Evolutionary conservation across 805 yeast species (phyloP).

Genomic region (Limtongia smithiae): DNA sequence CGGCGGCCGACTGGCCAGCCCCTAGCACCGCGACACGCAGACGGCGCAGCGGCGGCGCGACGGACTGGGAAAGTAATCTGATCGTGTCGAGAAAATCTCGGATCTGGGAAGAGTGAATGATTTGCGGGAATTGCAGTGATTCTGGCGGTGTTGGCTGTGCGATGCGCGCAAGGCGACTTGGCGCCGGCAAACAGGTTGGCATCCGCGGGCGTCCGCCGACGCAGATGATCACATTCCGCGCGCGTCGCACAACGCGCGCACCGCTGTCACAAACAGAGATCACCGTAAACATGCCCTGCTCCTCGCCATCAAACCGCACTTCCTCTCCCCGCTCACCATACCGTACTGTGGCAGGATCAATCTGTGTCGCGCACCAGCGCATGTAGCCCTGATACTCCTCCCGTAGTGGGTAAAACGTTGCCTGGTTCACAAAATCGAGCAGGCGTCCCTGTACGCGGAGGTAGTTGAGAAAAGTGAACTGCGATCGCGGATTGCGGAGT

Average conservation of each 20-base stretch:
- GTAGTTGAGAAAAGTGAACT: conserved; percentile 32
- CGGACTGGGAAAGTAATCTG: background rate
- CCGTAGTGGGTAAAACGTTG: conserved; percentile 32
- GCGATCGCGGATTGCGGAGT: conserved; percentile 30
- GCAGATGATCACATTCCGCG: conserved; percentile 27
- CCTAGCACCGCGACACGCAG: conserved; percentile 30
- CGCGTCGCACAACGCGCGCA: background rate
- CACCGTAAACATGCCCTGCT: background rate
- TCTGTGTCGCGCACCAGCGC: conserved; percentile 32
- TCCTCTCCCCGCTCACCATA: conserved; percentile 22
- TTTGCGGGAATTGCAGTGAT: background rate
- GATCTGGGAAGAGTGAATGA: conserved; percentile 28
- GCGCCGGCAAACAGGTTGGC: conserved; percentile 21
- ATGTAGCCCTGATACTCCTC: conserved; percentile 32
- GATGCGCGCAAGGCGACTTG: too few species aligned
- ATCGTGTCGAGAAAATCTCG: conserved; percentile 12
- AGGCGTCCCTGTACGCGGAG: conserved; percentile 26
- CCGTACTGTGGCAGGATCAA: conserved; percentile 13
- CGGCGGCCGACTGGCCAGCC: conserved; percentile 34
- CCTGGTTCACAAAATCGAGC: conserved; percentile 27
- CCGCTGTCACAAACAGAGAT: background rate
- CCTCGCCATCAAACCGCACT: background rate
- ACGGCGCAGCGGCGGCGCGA: background rate
- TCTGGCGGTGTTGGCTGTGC: too few species aligned
- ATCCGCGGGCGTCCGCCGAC: conserved; percentile 29